phyloP scores from a whole-genome alignment of 2,329 filamentous ascomycete species.

The Colletotrichum noveboracense region DNA sequence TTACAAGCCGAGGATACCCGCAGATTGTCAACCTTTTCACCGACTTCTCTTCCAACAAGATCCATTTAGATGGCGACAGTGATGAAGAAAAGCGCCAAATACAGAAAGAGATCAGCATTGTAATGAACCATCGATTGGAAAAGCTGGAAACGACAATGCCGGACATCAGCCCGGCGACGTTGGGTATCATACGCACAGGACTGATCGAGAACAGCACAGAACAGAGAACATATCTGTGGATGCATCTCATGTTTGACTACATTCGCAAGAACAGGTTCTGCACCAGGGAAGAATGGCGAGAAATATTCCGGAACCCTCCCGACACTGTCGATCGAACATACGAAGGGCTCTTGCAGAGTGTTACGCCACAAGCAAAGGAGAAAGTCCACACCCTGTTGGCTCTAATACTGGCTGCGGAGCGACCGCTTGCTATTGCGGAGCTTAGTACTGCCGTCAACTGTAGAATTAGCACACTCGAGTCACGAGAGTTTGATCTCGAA shows the following conservation, averaged over 20 bases:
- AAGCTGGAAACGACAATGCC: not conserved
- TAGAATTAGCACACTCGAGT: not conserved
- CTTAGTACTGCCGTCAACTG: not conserved
- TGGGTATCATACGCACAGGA: not conserved
- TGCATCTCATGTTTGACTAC: not conserved
- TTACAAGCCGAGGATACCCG: not conserved
- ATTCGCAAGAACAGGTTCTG: not conserved
- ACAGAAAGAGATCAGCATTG: not conserved
- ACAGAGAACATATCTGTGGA: not conserved
- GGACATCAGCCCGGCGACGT: rapidly evolving
- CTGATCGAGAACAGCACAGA: not conserved
- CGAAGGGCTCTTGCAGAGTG: not conserved
- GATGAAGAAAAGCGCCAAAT: not conserved
- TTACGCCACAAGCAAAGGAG: not conserved
- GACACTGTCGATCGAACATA: not conserved
- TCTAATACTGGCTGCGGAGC: not conserved
- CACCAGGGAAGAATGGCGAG: not conserved
- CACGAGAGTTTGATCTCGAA: not conserved
- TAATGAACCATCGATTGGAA: not conserved
- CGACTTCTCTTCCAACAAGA: not conserved
- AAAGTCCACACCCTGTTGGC: not conserved
- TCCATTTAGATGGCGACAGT: not conserved
- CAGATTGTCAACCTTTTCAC: not conserved
- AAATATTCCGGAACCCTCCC: not conserved
- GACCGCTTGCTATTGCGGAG: not conserved